Base-by-base conservation (phyloP, 1,284 basidiomycete species). In the Exobasidium cylindrosporum region DNA sequence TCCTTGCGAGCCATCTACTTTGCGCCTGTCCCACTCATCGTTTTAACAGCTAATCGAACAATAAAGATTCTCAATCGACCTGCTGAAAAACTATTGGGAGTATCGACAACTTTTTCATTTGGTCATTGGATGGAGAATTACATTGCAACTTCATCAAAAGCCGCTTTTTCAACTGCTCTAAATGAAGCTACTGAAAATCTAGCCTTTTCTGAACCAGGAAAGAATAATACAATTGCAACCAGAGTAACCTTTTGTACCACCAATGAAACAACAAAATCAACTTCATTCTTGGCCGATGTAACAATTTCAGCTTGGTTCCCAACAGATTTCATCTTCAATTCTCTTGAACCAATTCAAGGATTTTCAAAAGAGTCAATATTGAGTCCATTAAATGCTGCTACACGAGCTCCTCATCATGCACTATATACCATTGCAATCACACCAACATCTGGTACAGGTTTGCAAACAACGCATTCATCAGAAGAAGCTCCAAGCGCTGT, bases 1-100 rank as follows among this genome's bases (percentile, higher is more conserved):
- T 68, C 71, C 35, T 65, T 74, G 24, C 58, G 71, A 54, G 70
- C 73, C 47, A 63, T 74, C 55, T 74, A 74, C 63, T 74, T 74
- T 63, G 70, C 73, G 55, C 73, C 73, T 49, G 63, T 64, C 14
- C 71, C 73, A 23, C 68, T 73, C 32, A 44, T 73, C 50, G 73
- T 74, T 5, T 66, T 74, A 45, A 72, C 73, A 40, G 61, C 67
- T 44, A 71, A 68, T 45, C 56, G 71, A 11, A 66, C 66, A 26
- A 67, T 74, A 24, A 65, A 72, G 30, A 69, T 74, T 67, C 66
- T 74, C 67, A 74, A 74, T 32, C 63, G 67, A 23, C 69, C 73
- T 13, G 70, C 69, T 50, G 73, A 74, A 50, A 68, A 64, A 32
- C n/a, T 65, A 30, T 17, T 40, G 35, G 35, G 35, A 10, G 7